A percentile compares a stretch with the other conserved stretches of the same genome.
phyloP scores from a whole-genome alignment of 2,329 filamentous ascomycete species.

The Cordyceps tenuipes region DNA sequence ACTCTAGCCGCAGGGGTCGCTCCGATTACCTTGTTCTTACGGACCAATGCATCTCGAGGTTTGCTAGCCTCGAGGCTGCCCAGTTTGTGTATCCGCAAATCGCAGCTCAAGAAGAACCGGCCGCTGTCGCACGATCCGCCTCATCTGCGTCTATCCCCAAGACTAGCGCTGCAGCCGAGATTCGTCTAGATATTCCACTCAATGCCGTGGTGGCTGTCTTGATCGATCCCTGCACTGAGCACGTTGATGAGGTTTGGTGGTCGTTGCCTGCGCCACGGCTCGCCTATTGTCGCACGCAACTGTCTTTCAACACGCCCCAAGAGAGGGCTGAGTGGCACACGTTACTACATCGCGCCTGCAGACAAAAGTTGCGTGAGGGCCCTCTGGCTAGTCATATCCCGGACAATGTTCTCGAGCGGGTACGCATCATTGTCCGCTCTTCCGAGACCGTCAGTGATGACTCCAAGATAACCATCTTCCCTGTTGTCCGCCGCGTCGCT shows the following conservation, averaged over 20 bases:
- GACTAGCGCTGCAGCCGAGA: slow-evolving; percentile 24
- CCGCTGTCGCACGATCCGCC: slow-evolving; percentile 16
- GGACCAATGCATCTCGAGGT: slow-evolving; percentile 41
- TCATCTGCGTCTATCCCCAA: slow-evolving; percentile 21
- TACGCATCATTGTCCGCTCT: slow-evolving; percentile 37
- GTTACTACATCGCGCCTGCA: slow-evolving; percentile 35
- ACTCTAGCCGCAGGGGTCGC: slow-evolving; percentile 40
- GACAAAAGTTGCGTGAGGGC: slow-evolving; percentile 28
- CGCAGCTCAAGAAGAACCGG: slow-evolving; percentile 19
- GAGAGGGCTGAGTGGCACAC: slow-evolving; percentile 44
- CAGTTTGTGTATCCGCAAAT: slow-evolving; percentile 39
- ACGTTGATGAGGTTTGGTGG: slow-evolving; percentile 51
- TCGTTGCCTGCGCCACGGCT: slow-evolving; percentile 35
- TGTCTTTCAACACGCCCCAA: slow-evolving; percentile 41
- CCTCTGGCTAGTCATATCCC: slow-evolving; percentile 31
- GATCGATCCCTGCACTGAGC: slow-evolving; percentile 40
- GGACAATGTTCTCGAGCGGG: slow-evolving; percentile 38
- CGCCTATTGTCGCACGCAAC: slow-evolving; percentile 37
- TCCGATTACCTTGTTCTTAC: slow-evolving; percentile 46
- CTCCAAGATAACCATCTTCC: slow-evolving; percentile 36
- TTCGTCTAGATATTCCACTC: slow-evolving; percentile 40
- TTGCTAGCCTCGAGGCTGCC: slow-evolving; percentile 40
- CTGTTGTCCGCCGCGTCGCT: slow-evolving; percentile 41
- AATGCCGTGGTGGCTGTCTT: slow-evolving; percentile 44
- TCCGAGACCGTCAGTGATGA: slow-evolving; percentile 30